Percentiles rank a stretch among this genome's conserved stretches.
These are phyloP conservation scores for Jatropha podagrica DNA, from an alignment of 441 rosid species.

Conservation along the genomic window DNA sequence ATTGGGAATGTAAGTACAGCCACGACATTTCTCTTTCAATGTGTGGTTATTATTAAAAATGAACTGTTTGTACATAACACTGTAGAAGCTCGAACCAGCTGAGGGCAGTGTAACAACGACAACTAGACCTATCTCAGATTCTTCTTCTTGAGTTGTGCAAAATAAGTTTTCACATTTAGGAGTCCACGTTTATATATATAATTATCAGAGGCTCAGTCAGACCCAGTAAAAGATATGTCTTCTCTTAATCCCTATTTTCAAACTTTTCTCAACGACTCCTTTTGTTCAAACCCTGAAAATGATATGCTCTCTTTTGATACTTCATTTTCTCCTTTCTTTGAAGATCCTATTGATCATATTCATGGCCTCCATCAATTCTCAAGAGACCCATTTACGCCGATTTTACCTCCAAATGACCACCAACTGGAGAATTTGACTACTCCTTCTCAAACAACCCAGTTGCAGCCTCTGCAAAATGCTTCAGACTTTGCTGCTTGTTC, in stretches of 20 bases:
- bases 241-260: constrained; percentile 55
- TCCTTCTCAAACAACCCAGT: constrained; percentile 34
- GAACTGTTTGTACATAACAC: no score
- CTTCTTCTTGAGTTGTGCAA: no score
- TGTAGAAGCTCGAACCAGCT: no score
- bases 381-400: constrained; percentile 27
- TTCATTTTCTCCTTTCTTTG: constrained; percentile 31
- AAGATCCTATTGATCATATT: constrained; percentile 22
- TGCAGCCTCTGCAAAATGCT: constrained; percentile 22
- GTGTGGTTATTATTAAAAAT: no score
- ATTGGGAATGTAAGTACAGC: no score
- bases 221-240: background rate
- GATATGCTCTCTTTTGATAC: constrained; percentile 35
- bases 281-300: constrained; percentile 35
- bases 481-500: constrained; percentile 31
- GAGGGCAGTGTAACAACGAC: no score
- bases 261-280: constrained; percentile 29
- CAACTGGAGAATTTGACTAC: constrained; percentile 60
- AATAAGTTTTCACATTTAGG: no score
- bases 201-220: no score
- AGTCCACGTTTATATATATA: no score
- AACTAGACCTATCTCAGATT: no score
- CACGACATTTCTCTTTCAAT: no score
- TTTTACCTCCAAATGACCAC: constrained; percentile 55
- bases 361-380: constrained; percentile 44